A percentile compares a stretch with the other conserved stretches of the same genome.
phyloP scores from a whole-genome alignment of 495 filamentous ascomycete species.

The Hypoxylon lenormandii region DNA sequence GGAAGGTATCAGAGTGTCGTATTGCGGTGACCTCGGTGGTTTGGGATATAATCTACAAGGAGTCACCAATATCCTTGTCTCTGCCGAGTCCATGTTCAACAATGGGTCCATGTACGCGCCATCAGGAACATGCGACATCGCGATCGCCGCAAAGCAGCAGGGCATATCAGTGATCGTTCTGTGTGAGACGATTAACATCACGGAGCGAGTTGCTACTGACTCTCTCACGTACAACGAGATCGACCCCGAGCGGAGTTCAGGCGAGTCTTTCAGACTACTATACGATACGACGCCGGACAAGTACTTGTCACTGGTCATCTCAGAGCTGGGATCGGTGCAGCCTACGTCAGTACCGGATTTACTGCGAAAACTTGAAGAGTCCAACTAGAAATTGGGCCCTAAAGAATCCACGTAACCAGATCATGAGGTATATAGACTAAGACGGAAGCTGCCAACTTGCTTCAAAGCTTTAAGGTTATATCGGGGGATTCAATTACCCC shows the following conservation, averaged over 20 bases:
- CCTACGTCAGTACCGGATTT: conserved; percentile 79
- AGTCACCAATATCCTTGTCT: conserved; percentile 84
- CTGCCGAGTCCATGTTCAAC: conserved; percentile 89
- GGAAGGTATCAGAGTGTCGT: conserved; percentile 79
- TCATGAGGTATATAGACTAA: conserved; percentile 22
- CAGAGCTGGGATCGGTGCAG: conserved; percentile 87
- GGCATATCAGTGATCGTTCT: conserved; percentile 86
- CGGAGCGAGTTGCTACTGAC: conserved; percentile 87
- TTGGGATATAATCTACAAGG: conserved; percentile 77
- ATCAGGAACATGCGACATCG: conserved; percentile 86
- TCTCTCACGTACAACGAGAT: conserved; percentile 95
- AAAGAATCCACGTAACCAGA: conserved; percentile 24
- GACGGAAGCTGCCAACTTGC: not conserved
- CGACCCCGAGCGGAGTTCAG: conserved; percentile 65
- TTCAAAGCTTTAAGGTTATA: conserved; percentile 2
- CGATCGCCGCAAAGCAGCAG: conserved; percentile 81
- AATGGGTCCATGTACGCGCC: conserved; percentile 89
- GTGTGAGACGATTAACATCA: conserved; percentile 96
- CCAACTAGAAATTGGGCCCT: conserved; percentile 51
- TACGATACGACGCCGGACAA: conserved; percentile 95
- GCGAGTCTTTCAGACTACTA: conserved; percentile 82
- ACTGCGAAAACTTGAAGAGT: conserved; percentile 64
- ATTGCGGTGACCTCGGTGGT: conserved; percentile 78
- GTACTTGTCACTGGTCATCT: conserved; percentile 87
- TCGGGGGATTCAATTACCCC: conserved; percentile 19